A percentile compares a stretch with the other conserved stretches of the same genome.
Conservation (phyloP, 768 basidiomycete genomes). For the Multifurca ochricompacta region DNA sequence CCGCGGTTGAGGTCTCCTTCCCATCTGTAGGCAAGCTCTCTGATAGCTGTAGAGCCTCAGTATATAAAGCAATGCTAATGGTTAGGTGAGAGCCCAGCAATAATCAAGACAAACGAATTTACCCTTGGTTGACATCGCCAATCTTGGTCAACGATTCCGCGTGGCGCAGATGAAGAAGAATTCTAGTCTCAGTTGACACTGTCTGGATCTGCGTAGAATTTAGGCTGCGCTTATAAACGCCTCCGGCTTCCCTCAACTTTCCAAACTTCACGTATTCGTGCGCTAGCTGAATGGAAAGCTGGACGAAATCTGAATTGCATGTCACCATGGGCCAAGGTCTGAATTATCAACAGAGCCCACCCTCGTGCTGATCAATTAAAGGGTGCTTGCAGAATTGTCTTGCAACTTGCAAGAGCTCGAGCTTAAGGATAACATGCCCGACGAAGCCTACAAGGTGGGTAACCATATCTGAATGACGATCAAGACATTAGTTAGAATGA, state of each 20-base stretch:
- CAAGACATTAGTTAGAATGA: background rate
- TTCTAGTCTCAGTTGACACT: conserved; percentile 43
- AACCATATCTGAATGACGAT: conserved; percentile 9
- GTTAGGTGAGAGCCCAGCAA: background rate
- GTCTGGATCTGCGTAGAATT: conserved; percentile 36
- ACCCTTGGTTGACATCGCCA: conserved; percentile 60
- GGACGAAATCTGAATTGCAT: conserved; percentile 46
- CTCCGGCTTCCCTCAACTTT: conserved; percentile 55
- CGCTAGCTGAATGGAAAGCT: conserved; percentile 62
- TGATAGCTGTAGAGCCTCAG: conserved; percentile 49
- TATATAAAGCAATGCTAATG: conserved; percentile 43
- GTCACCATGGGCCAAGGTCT: background rate
- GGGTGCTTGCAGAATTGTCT: conserved; percentile 13
- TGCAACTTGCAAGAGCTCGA: conserved; percentile 16
- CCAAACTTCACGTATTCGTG: conserved; percentile 77
- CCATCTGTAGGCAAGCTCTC: conserved; percentile 36
- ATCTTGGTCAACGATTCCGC: conserved; percentile 55
- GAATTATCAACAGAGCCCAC: conserved; percentile 30
- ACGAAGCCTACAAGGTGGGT: conserved; percentile 19
- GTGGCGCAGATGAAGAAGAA: conserved; percentile 53
- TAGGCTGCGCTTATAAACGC: conserved; percentile 55
- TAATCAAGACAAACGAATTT: conserved; percentile 1
- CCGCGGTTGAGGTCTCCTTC: conserved; percentile 41
- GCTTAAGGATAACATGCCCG: conserved; percentile 18
- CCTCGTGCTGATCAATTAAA: conserved; percentile 32